Percentiles rank a stretch among this genome's conserved stretches.
Evolutionary conservation across 805 yeast genomes (phyloP).

Genomic region (Wickerhamiella parazyma): DNA sequence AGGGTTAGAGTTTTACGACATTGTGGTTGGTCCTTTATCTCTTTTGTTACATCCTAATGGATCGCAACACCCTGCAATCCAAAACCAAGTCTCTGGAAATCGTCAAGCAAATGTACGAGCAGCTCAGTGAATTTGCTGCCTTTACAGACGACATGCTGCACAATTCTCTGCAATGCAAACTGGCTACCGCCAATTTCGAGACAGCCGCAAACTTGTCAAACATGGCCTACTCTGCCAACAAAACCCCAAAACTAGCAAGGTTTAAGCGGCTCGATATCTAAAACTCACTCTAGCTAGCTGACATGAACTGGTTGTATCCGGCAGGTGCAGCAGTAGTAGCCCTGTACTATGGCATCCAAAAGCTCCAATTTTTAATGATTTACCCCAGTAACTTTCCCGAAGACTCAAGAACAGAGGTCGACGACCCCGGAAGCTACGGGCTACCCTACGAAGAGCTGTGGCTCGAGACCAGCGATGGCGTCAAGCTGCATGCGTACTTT

Average conservation of each 20-base stretch:
- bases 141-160: not conserved
- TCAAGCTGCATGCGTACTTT: slow-evolving; percentile 48
- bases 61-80: not conserved
- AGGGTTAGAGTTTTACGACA: too few relatives aligned
- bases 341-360: slow-evolving; percentile 6
- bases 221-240: not conserved
- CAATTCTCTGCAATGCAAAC: not conserved
- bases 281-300: not conserved
- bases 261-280: not conserved
- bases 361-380: slow-evolving; percentile 47
- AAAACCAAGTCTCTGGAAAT: not conserved
- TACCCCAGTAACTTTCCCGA: slow-evolving; percentile 74
- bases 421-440: slow-evolving; percentile 59
- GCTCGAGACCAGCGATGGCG: slow-evolving; percentile 58
- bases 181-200: not conserved
- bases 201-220: not conserved
- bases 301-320: slow-evolving; percentile 7
- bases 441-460: slow-evolving; percentile 50
- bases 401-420: slow-evolving; percentile 51
- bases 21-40: too few relatives aligned
- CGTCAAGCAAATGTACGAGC: not conserved
- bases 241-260: not conserved
- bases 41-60: too few relatives aligned
- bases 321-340: slow-evolving; percentile 3
- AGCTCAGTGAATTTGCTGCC: not conserved